Base-by-base conservation (phyloP, 2,329 filamentous ascomycete genomes). In the Sclerotinia subarctica region DNA sequence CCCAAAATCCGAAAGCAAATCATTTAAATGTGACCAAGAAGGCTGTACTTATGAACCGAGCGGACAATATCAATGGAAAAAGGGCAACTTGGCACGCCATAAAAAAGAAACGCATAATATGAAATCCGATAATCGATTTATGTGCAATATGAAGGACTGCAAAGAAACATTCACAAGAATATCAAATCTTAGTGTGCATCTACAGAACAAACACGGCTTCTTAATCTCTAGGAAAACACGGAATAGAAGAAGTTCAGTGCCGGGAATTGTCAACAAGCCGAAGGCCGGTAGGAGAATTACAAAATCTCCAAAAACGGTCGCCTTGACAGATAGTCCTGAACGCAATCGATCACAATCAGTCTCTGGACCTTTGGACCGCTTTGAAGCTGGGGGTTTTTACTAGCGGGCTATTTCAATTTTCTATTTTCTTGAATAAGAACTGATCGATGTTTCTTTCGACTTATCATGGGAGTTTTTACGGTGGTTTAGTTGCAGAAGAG, bases 11-110 rank as follows among this genome's bases (percentile, higher is more conserved):
- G n/a, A 44, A 4, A 24, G 1, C 19, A 26, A 35, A 7, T 10
- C n/a, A 29, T 24, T 51, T 15, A 62, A 51, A 15, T 62, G 59
- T 4, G 15, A 15, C 17, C 26, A 51, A 38, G 49, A 51, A 38
- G 65, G 62, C 24, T 76, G 73, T 52, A 56, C 46, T 21, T 73
- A 75, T 58, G 47, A 68, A 5, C 72, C 73, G 7, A 60, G 54
- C 3, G 75, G 75, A 24, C 67, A 73, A 54, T 69, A 75, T 11
- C 71, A 71, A 64, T 76, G 74, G 74, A 75, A 73, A 68, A 59
- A 62, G 10, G 75, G 72, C 1, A 76, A 76, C 29, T 63, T 76
- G 3, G 70, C 69, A 7, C 67, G 74, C 5, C 74, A 76, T 49
- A 72, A 72, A 32, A 69, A 69, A 19, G 74, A 70, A 3, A 73